Percentiles rank a stretch among this genome's conserved stretches.
Evolutionary conservation across 78 protist species (phyloP).

Genomic region (Dictyostelium citrinum): DNA sequence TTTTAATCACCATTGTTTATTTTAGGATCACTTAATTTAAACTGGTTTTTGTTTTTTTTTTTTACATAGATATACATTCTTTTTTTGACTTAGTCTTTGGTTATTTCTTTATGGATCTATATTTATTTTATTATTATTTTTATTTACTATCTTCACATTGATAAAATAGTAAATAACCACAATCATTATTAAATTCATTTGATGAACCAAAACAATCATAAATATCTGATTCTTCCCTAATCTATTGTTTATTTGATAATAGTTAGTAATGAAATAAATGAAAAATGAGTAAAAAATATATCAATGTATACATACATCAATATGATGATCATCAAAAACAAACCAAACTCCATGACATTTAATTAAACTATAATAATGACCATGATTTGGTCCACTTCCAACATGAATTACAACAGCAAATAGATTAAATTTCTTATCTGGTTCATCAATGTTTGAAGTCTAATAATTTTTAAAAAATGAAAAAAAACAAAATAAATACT

Average conservation of each 20-base stretch:
- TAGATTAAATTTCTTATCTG: slow-evolving; percentile 81
- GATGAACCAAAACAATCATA: slow-evolving; percentile 51
- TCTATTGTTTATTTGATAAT: neutral
- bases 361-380: slow-evolving; percentile 89
- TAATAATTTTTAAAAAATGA: neutral
- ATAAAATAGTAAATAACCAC: slow-evolving; percentile 71
- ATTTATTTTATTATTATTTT: too few relatives aligned
- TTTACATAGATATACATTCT: neutral
- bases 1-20: too few relatives aligned
- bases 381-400: slow-evolving; percentile 92
- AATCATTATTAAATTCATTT: slow-evolving; percentile 54
- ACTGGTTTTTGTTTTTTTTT: too few relatives aligned
- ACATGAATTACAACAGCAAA: slow-evolving; percentile 92
- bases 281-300: neutral
- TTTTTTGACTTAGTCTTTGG: too few relatives aligned
- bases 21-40: too few relatives aligned
- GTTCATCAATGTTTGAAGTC: slow-evolving; percentile 67
- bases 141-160: slow-evolving; percentile 21
- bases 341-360: slow-evolving; percentile 84
- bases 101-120: too few relatives aligned
- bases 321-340: slow-evolving; percentile 88
- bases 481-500: neutral
- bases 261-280: too few relatives aligned
- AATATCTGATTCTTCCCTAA: slow-evolving; percentile 27
- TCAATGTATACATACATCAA: slow-evolving; percentile 28